Evolutionary conservation across 2,329 filamentous ascomycete species (phyloP), one percentile per base, ranked within the genome.

Genomic region (Fusarium temperatum): DNA sequence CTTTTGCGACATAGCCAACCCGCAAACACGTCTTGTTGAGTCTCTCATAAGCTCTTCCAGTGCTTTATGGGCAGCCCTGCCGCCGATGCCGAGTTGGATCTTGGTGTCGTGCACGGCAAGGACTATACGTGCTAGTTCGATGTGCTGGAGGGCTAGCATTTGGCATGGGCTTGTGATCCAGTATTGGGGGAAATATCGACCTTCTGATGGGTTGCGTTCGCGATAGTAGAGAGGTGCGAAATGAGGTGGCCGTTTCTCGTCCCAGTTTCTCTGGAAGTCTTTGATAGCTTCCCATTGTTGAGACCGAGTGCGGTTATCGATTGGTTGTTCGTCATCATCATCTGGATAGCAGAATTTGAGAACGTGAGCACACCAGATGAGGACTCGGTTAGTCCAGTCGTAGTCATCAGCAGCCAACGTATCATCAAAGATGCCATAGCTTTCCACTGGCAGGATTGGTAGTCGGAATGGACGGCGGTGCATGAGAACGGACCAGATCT

Each of bases 91-190:
- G 2, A 74, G 56, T 22, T 71, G 70, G 1, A 68, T 47, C 8
- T 74, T 71, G 8, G 70, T 63, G 28, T 69, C 68, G 30, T 75
- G 72, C 0, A 74, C 70, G 0, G 72, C 70, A 11, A 75, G 64
- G 22, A 73, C 68, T 9, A 75, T 72, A 4, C 71, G 58, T 11
- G 60, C 68, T 14, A 74, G 13, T 35, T 72, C 68, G 7, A 75
- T 32, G 3, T 75, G 68, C 11, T 75, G 70, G 0, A 74, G 61
- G 3, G 70, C 72, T 41, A 75, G 63, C 13, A 75, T 30, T 17
- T 75, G 64, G 15, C 68, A 74, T 20, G 63, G 70, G 3, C 66
- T 75, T 2, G 58, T 51, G 0, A 72, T 41, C 72, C 68, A 75
- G 14, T 4, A 74, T 63, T 1, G 45, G 51, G 35, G 72, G 11